A percentile compares a stretch with the other conserved stretches of the same genome.
Evolutionary conservation across 768 basidiomycete genomes (phyloP).

Genomic region (Boletus subcaerulescens): DNA sequence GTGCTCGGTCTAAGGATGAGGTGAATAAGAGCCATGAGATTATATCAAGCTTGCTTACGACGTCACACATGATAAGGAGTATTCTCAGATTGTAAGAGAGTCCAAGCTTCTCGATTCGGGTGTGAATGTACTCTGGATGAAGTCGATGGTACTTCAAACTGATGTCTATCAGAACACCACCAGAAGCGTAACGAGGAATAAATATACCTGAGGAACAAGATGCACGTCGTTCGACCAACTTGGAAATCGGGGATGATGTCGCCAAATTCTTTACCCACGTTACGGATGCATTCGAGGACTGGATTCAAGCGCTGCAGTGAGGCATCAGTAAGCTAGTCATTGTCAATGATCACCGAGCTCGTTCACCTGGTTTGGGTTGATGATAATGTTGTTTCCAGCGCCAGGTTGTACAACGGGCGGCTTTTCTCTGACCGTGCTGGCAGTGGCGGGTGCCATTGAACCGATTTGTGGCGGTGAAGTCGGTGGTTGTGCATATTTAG

Average conservation of each 20-base stretch:
- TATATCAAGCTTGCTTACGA: constrained; percentile 53
- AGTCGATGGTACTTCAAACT: constrained; percentile 94
- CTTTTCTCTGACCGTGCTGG: constrained; percentile 14
- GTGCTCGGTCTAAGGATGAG: constrained; percentile 71
- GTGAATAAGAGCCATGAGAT: not conserved
- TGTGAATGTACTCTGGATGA: constrained; percentile 95
- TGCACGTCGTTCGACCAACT: constrained; percentile 90
- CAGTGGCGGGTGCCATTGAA: not conserved
- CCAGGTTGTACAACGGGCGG: constrained; percentile 67
- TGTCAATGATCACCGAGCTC: not conserved
- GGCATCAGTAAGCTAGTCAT: not conserved
- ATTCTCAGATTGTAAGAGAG: constrained; percentile 80
- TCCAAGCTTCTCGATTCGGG: constrained; percentile 84
- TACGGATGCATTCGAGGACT: constrained; percentile 80
- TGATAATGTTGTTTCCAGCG: constrained; percentile 59
- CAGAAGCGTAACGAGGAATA: not conserved
- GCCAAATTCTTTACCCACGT: constrained; percentile 91
- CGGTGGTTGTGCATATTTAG: not conserved
- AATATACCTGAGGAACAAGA: constrained; percentile 81
- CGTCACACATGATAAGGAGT: constrained; percentile 86
- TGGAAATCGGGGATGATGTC: constrained; percentile 95
- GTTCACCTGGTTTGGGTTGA: constrained; percentile 58
- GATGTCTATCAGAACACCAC: not conserved
- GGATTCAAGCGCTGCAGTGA: constrained; percentile 74
- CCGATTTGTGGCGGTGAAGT: constrained; percentile 9